A percentile compares a stretch with the other conserved stretches of the same genome.
Evolutionary conservation across 345 rosid genomes (phyloP).

Genomic region (Boechera retrofracta): DNA sequence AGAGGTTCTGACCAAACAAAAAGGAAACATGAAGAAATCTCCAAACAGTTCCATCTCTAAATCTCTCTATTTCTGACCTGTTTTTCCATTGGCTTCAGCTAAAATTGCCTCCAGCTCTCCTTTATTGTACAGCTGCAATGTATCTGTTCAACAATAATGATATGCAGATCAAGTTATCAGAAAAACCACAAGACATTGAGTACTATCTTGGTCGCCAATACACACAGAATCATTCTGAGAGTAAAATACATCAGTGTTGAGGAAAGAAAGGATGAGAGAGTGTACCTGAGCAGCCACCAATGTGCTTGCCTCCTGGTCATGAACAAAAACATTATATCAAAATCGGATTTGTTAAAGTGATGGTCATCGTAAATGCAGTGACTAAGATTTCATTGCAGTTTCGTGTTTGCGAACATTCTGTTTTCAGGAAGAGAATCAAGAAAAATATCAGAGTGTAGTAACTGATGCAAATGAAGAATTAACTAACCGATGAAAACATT

Average conservation of each 20-base stretch:
- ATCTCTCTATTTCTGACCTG: constrained; percentile 21
- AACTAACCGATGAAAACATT: constrained; percentile 89
- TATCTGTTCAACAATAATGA: constrained; percentile 61
- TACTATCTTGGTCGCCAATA: constrained; percentile 7
- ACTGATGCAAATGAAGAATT: neutral
- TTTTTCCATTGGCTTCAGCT: constrained; percentile 57
- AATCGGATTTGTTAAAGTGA: constrained; percentile 10
- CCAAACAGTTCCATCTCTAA: constrained; percentile 21
- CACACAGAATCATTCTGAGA: neutral
- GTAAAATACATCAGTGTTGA: neutral
- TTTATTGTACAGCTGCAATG: constrained; percentile 66
- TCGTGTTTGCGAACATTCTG: neutral
- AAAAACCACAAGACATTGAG: neutral
- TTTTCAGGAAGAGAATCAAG: constrained; percentile 6
- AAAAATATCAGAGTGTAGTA: neutral
- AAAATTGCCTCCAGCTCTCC: constrained; percentile 81
- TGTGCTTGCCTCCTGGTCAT: constrained; percentile 83
- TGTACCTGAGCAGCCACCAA: constrained; percentile 98
- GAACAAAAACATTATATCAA: constrained; percentile 12
- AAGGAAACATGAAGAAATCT: constrained; percentile 21
- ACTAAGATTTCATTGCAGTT: constrained; percentile 7
- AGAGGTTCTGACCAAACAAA: constrained; percentile 16
- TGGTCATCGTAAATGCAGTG: neutral
- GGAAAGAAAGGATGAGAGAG: constrained; percentile 14
- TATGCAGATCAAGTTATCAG: constrained; percentile 24